Conservation (phyloP, 805 yeast genomes). For the Starmerella asiatica region DNA sequence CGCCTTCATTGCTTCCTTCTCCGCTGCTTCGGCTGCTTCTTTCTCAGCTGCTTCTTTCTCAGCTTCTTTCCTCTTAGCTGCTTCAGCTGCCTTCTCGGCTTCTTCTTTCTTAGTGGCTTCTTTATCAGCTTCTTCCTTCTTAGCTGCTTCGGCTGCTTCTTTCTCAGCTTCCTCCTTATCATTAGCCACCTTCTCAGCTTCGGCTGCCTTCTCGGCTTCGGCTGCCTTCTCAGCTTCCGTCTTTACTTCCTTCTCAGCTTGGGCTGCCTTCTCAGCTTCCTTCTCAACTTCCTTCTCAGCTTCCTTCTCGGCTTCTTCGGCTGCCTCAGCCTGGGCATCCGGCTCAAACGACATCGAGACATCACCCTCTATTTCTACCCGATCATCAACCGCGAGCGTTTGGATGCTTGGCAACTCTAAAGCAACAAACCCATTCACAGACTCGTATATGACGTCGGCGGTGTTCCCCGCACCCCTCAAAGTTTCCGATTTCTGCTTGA, state of each 20-base stretch:
- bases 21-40: conserved; percentile 9
- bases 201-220: conserved; percentile 7
- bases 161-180: background rate
- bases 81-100: background rate
- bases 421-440: conserved; percentile 35
- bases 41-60: conserved; percentile 10
- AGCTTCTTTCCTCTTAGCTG: conserved; percentile 9
- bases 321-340: background rate
- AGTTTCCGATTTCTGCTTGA: conserved; percentile 46
- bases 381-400: background rate
- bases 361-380: no score
- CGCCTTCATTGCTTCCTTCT: conserved; percentile 7
- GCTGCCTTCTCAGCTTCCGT: conserved; percentile 2
- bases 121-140: background rate
- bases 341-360: background rate
- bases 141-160: background rate
- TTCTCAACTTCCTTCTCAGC: conserved; percentile 2
- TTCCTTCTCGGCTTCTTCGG: conserved; percentile 10
- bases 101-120: background rate
- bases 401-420: conserved; percentile 8
- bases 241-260: background rate
- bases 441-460: conserved; percentile 50
- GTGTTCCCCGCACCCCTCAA: conserved; percentile 48
- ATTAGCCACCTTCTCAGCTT: conserved; percentile 1
- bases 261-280: background rate